Evolutionary conservation across 1,139 yeast species (phyloP), one percentile per base, ranked within the genome.

Genomic region (Saccharomycopsis hybrid): DNA sequence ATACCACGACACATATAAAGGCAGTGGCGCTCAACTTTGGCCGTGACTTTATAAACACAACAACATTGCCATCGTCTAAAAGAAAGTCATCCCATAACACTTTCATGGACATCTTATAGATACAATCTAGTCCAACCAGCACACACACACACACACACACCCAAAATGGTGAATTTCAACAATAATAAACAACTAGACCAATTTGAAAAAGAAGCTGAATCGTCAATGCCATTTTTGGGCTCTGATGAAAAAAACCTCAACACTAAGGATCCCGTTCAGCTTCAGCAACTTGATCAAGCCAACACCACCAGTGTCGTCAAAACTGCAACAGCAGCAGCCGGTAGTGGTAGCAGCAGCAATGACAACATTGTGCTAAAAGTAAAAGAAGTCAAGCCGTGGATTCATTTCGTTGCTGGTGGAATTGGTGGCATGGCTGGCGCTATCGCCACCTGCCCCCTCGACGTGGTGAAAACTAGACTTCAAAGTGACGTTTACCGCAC

Each of bases 341-440:
- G 53, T 51, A n/a, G 56, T 53, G 30, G 47, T 58, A 24, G 52
- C 47, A 32, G 45, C 51, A 13, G 46, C 29, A 43, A 30, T 33
- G 41, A 44, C 42, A 52, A 42, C 57, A 55, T 47, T 46, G 39
- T 7, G 57, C 54, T 60, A 48, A 66, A 56, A 43, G 59, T 31
- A 32, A 48, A 35, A 41, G 49, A 36, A 38, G 44, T 36, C n/a
- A 30, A 41, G 32, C 52, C 49, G 4, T 49, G 52, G 52, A 42
- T 46, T 41, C 52, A 49, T 41, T 46, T 45, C 37, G 52, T 49
- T 9, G 50, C 57, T 24, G 57, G 58, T 25, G 79, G 82, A 2
- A 61, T 86, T 30, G 98, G 97, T 37, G 99, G 98, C 8, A 92
- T 92, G 96, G 87, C 94, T 24, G 99, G 98, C 18, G 96, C 98